Conservation (phyloP, 1,284 basidiomycete genomes). For the Takashimella koratensis region DNA sequence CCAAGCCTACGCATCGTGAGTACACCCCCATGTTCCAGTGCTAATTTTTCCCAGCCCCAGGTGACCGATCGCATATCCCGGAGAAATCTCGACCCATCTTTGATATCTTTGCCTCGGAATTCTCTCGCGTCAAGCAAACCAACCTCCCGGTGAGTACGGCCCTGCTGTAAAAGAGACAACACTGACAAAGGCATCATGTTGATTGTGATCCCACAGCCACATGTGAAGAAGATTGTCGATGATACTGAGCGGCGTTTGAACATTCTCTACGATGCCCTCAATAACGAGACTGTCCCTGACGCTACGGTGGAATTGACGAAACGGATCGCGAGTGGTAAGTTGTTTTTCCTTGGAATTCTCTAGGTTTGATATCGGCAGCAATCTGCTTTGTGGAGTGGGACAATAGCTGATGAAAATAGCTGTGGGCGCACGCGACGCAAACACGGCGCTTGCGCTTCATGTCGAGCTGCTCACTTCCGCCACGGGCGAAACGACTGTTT, state of each 20-base stretch:
- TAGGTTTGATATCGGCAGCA: no score
- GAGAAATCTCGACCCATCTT: conserved; percentile 65
- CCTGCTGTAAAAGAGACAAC: not conserved
- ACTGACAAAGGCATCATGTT: not conserved
- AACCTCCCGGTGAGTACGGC: conserved; percentile 58
- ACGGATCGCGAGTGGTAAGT: conserved; percentile 7
- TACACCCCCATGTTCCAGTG: conserved; percentile 26
- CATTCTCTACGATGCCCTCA: conserved; percentile 82
- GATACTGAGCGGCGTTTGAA: conserved; percentile 86
- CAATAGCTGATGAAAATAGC: conserved; percentile 54
- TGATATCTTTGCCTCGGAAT: conserved; percentile 60
- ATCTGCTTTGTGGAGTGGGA: no score
- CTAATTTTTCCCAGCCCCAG: conserved; percentile 59
- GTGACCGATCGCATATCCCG: conserved; percentile 88
- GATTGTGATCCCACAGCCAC: conserved; percentile 53
- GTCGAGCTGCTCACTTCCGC: conserved; percentile 72
- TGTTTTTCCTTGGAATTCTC: conserved; percentile 1
- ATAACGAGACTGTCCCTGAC: conserved; percentile 80
- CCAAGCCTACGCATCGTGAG: conserved; percentile 75
- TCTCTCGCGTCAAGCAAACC: conserved; percentile 64
- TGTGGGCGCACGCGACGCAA: conserved; percentile 67
- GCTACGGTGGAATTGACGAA: conserved; percentile 56
- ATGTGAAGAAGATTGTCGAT: conserved; percentile 78
- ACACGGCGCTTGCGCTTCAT: conserved; percentile 68
- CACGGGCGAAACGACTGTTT: conserved; percentile 75